These are phyloP conservation scores for Candolleomyces eurysporus DNA, from an alignment of 768 basidiomycete species.

Conservation along the genomic window DNA sequence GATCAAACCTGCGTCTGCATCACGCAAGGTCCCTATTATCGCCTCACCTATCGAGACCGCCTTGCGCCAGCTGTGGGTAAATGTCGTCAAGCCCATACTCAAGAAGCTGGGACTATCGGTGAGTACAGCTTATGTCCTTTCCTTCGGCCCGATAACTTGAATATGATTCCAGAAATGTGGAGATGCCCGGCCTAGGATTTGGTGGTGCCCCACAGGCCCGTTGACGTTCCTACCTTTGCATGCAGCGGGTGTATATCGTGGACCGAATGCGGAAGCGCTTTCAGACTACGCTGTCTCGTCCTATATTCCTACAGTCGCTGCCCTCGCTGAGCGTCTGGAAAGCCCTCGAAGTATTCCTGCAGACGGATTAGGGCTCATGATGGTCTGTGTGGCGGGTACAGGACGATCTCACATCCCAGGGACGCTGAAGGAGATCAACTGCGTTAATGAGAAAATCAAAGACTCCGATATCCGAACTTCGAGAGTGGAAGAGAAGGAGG, in stretches of 20 bases:
- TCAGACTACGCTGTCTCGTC: constrained; percentile 8
- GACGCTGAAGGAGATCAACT: no score
- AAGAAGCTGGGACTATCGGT: not conserved
- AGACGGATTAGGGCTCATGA: not conserved
- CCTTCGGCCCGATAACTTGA: constrained; percentile 1
- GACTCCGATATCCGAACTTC: no score
- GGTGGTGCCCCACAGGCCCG: constrained; percentile 7
- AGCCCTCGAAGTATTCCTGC: constrained; percentile 5
- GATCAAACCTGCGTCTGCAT: no score
- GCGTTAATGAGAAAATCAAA: no score
- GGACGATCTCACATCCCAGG: no score
- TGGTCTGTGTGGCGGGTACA: no score
- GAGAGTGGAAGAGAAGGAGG: constrained; percentile 4
- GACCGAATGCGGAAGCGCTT: not conserved
- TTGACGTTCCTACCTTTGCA: constrained; percentile 1
- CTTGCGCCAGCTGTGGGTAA: not conserved
- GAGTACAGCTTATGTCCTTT: not conserved
- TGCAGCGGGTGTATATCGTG: constrained; percentile 3
- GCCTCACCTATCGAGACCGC: not conserved
- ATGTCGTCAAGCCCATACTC: not conserved
- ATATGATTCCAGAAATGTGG: not conserved
- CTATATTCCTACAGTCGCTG: constrained; percentile 10
- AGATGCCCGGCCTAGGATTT: not conserved
- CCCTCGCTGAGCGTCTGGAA: not conserved
- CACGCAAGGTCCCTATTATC: not conserved